Base-by-base conservation (phyloP, 1,284 basidiomycete species). In the Xerocomus nothofagi region DNA sequence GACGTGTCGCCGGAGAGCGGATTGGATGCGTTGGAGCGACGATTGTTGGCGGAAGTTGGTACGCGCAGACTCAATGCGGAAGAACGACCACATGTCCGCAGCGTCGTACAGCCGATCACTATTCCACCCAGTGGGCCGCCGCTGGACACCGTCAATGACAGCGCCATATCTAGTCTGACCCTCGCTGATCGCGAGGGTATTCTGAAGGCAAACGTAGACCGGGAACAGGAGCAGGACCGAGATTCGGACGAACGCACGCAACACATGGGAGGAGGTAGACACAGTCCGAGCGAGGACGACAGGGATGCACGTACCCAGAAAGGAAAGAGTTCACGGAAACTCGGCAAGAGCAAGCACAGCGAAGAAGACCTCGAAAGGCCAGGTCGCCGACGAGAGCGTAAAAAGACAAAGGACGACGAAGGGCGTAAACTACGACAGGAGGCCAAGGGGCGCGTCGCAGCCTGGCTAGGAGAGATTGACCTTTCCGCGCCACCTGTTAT, bases 121-220 rank as follows among this genome's bases (percentile, higher is more conserved):
- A 82, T 79, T 37, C 77, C 63, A 12, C 51, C 69, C 34, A 56
- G 56, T 36, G 70, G 62, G 36, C 61, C 71, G 48, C 63, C 66
- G 29, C 50, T 21, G 0, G 80, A 79, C 44, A 73, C 76, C 11
- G 66, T 78, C 51, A 79, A 84, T 50, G 86, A 88, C 57, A 85
- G 82, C 39, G 86, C 83, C 23, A 88, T 88, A 42, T 88, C 86
- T 34, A 88, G 86, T 60, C 65, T 88, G 55, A 84, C 84, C 12
- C 73, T 88, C n/a, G 82, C 81, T 3, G 80, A 80, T 45, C 65
- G 66, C 20, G 57, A 58, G 18, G 63, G 58, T 5, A 44, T 58
- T 24, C 44, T 58, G 44, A 55, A 46, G 37, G 39, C 41, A 15
- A 46, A 57, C 12, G 56, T 47, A 11, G 68, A 65, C 8, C 52